Base-by-base conservation (phyloP, 23 red algal genomes). In the Gracilariopsis chorda region DNA sequence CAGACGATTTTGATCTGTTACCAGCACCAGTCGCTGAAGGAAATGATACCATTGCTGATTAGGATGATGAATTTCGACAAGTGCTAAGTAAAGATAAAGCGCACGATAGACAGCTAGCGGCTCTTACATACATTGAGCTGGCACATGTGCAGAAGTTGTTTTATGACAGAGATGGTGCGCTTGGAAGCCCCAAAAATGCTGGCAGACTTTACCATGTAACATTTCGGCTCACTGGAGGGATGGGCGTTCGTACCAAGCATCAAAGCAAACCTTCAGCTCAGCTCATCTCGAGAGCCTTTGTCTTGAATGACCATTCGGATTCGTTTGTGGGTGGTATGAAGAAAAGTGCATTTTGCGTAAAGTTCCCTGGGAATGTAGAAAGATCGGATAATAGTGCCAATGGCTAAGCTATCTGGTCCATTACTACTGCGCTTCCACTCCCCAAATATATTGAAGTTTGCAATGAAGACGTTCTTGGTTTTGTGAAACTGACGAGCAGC, bases 391-490 rank as follows among this genome's bases (percentile, higher is more conserved):
- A n/a, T n/a, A n/a, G n/a, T n/a, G n/a, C n/a, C n/a, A n/a, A n/a
- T n/a, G n/a, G n/a, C n/a, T n/a, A n/a, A n/a, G n/a, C n/a, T n/a
- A n/a, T n/a, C n/a, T n/a, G n/a, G n/a, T n/a, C n/a, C n/a, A n/a
- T n/a, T n/a, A n/a, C n/a, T n/a, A n/a, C n/a, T 55, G n/a, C 14
- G 16, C 45, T 42, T 12, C 47, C 47, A 16, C 23, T 93, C 21
- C 95, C 95, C 37, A 33, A 42, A 35, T 70, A 94, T 70, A 79
- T 98, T 29, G 52, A 56, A 1, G 82, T 98, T 9, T 51, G 85
- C 39, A 91, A 98, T 61, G 35, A 59, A 7, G 95, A 98, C 59
- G 33, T 90, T n/a, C 41, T 98, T 25, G 95, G 95, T 7, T 90
- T 48, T 41, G 84, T 62, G 1, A 16, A 64, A 55, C 87, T 94